These are phyloP conservation scores for Funneliformis caledonium DNA, from an alignment of 371 early-diverging fungal species.

Conservation along the genomic window DNA sequence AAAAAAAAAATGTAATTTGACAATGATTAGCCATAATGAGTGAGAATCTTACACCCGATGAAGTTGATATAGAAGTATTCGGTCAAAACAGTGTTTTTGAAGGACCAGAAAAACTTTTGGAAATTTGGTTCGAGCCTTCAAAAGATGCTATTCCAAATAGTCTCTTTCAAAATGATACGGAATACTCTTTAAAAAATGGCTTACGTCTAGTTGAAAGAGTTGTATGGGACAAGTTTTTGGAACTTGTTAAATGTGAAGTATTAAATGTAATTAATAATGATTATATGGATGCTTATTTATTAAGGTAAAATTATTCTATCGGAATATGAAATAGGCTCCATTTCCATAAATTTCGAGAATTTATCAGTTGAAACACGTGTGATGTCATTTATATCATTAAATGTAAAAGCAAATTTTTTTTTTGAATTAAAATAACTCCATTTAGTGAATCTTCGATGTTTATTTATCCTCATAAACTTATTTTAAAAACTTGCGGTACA, in stretches of 20 bases:
- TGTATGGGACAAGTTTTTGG: slow-evolving; percentile 89
- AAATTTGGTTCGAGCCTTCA: slow-evolving; percentile 86
- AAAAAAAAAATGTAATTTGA: too few relatives aligned
- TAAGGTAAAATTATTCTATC: slow-evolving; percentile 60
- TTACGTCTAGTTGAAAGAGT: slow-evolving; percentile 75
- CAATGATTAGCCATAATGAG: not conserved
- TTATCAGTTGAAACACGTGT: not conserved
- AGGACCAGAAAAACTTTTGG: slow-evolving; percentile 96
- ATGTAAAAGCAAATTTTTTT: not conserved
- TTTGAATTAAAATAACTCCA: not conserved
- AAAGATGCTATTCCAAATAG: slow-evolving; percentile 48
- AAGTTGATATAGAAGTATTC: too few relatives aligned
- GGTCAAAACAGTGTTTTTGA: slow-evolving; percentile 56
- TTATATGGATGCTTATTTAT: slow-evolving; percentile 85
- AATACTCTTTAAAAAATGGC: slow-evolving; percentile 53
- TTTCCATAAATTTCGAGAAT: not conserved
- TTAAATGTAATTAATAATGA: slow-evolving; percentile 81
- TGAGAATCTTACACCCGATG: not conserved
- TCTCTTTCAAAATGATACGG: slow-evolving; percentile 33
- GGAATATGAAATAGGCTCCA: slow-evolving; percentile 1
- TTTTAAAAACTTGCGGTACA: slow-evolving; percentile 97
- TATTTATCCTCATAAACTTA: slow-evolving; percentile 91
- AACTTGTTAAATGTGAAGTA: slow-evolving; percentile 91
- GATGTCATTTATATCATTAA: not conserved
- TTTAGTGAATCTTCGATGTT: slow-evolving; percentile 93